Evolutionary conservation across 306 rosid species (phyloP).

Genomic region (Rosa multiflora): DNA sequence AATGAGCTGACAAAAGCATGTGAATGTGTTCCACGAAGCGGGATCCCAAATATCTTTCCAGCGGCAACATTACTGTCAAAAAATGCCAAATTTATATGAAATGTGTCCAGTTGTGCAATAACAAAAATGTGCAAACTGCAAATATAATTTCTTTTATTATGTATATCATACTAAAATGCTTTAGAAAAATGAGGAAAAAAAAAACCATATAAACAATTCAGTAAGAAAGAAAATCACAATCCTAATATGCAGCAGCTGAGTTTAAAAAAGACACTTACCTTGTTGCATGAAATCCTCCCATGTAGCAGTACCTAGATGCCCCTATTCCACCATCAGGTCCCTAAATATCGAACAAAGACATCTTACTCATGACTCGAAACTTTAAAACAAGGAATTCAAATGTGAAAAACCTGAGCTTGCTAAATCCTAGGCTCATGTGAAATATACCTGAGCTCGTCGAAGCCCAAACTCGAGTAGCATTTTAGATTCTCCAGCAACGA

Average conservation of each 20-base stretch:
- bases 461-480: conserved; percentile 89
- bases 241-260: neutral
- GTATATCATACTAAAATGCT: neutral
- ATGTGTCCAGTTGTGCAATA: conserved; percentile 9
- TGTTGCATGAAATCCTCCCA: conserved; percentile 96
- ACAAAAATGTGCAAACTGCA: neutral
- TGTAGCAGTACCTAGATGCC: conserved; percentile 89
- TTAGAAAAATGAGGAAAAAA: neutral
- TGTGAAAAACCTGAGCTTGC: conserved; percentile 44
- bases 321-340: conserved; percentile 97
- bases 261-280: conserved; percentile 46
- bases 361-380: conserved; percentile 17
- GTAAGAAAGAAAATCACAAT: conserved; percentile 2
- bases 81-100: conserved; percentile 13
- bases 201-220: neutral
- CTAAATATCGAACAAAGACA: conserved; percentile 39
- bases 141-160: neutral
- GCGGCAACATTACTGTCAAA: conserved; percentile 92
- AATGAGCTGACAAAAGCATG: conserved; percentile 99
- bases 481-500: conserved; percentile 90
- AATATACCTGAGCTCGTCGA: conserved; percentile 89
- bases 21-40: conserved; percentile 98
- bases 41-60: conserved; percentile 91
- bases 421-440: conserved; percentile 57
- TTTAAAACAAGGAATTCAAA: conserved; percentile 18